phyloP scores from a whole-genome alignment of 2,329 filamentous ascomycete genomes.

The Ilyonectria mors-panacis region DNA sequence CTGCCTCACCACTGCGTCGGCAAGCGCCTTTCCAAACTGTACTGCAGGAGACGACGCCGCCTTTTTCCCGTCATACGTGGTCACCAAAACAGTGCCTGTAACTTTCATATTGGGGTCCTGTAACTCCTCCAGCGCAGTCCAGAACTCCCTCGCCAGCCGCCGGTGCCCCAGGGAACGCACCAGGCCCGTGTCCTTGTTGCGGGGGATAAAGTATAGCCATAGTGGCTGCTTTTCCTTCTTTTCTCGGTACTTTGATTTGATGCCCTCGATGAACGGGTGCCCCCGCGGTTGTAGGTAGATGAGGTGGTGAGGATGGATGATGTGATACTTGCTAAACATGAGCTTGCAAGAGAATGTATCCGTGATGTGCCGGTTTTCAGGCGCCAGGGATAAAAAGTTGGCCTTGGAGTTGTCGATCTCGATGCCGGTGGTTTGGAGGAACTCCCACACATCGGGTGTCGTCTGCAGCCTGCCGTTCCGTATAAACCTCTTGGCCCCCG shows the following conservation, averaged over 20 bases:
- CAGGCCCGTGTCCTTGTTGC: constrained; percentile 36
- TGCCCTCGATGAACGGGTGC: constrained; percentile 49
- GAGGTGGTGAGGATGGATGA: constrained; percentile 53
- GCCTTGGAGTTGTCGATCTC: constrained; percentile 43
- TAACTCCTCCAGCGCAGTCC: constrained; percentile 45
- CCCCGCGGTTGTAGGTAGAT: constrained; percentile 52
- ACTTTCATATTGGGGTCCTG: constrained; percentile 42
- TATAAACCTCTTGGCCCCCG: constrained; percentile 40
- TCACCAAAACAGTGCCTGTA: constrained; percentile 40
- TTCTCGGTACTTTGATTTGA: constrained; percentile 47
- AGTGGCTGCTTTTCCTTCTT: constrained; percentile 49
- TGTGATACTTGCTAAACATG: constrained; percentile 48
- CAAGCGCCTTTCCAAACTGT: constrained; percentile 43
- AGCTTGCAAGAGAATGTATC: constrained; percentile 44
- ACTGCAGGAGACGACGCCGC: constrained; percentile 41
- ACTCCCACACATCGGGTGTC: constrained; percentile 47
- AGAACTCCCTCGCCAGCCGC: constrained; percentile 48
- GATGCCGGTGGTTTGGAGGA: constrained; percentile 47
- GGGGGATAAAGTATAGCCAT: constrained; percentile 50
- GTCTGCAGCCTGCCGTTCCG: constrained; percentile 47
- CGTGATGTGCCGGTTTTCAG: constrained; percentile 28
- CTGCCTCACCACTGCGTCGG: constrained; percentile 38
- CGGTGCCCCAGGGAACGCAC: constrained; percentile 46
- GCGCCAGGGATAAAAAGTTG: constrained; percentile 28
- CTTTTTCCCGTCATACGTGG: constrained; percentile 30